phyloP scores from a whole-genome alignment of 2,329 filamentous ascomycete genomes.

The Cadophora malorum region DNA sequence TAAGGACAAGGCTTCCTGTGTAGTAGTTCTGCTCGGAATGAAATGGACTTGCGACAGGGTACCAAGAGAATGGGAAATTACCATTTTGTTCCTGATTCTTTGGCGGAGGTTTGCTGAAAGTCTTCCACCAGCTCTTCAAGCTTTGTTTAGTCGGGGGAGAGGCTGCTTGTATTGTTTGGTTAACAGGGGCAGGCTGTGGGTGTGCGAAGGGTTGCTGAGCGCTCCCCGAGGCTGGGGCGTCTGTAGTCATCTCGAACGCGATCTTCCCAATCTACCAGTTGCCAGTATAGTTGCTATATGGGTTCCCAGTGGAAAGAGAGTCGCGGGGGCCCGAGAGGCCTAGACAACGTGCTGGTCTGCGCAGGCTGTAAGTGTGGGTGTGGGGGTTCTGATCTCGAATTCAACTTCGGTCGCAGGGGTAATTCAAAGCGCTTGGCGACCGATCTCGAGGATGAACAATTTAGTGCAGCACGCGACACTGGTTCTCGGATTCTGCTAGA shows the following conservation, averaged over 20 bases:
- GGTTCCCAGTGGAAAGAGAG: conserved; percentile 26
- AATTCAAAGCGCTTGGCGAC: neutral
- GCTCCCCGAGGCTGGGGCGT: conserved; percentile 37
- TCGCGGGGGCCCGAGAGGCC: conserved; percentile 32
- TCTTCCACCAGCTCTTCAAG: conserved; percentile 96
- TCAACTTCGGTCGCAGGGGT: neutral
- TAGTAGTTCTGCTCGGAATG: conserved; percentile 13
- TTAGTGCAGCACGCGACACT: conserved; percentile 21
- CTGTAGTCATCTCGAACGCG: conserved; percentile 39
- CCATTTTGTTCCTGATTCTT: conserved; percentile 62
- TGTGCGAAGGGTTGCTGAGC: conserved; percentile 41
- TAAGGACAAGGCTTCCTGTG: conserved; percentile 21
- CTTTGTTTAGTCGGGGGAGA: conserved; percentile 87
- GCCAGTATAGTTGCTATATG: conserved; percentile 27
- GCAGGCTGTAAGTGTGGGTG: conserved; percentile 23
- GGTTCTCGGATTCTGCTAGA: conserved; percentile 6
- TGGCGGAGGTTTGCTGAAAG: conserved; percentile 74
- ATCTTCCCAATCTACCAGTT: conserved; percentile 30
- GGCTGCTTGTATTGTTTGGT: conserved; percentile 47
- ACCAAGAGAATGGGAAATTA: conserved; percentile 46
- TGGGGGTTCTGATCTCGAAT: conserved; percentile 16
- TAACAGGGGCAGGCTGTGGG: conserved; percentile 41
- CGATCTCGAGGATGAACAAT: conserved; percentile 3
- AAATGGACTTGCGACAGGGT: conserved; percentile 20
- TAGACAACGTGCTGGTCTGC: conserved; percentile 23